Base-by-base conservation (phyloP, 495 filamentous ascomycete species). In the Penicillium pancosmium region DNA sequence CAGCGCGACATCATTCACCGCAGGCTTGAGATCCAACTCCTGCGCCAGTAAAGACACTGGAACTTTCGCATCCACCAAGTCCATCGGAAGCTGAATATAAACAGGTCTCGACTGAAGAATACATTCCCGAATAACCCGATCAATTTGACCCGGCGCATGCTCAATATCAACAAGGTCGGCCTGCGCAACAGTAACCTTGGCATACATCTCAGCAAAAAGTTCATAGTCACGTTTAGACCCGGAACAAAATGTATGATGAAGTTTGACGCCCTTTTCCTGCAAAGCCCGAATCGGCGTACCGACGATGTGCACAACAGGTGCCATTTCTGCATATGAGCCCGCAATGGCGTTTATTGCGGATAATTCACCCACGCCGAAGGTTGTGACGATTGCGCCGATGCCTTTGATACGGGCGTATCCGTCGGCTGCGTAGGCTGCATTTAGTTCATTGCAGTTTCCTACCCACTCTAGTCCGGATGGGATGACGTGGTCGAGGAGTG, bases 231-330 rank as follows among this genome's bases (percentile, higher is more conserved):
- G 33, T 18, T 38, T n/a, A 8, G 13, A 9, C 8, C 55, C 55
- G 4, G 46, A 40, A 34, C 55, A 57, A 5, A 58, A 58, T 5
- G 59, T 21, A 34, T 61, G 59, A 43, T 61, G 59, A 7, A 61
- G 48, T 3, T 47, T 35, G 3, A 21, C n/a, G 5, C 53, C 47
- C 23, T 31, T 19, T 2, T 27, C 7, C 12, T 63, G 52, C 7
- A 34, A 11, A 1, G n/a, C 23, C 2, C 23, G 49, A 0, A n/a
- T 12, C 0, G 68, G 68, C n/a, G 59, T 55, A 0, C 90, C 91
- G 19, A 92, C 89, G 48, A 94, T 88, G 66, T 93, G 90, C 13
- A 92, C 82, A 4, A 95, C 74, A 0, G 89, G 89, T 5, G 91
- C 82, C 57, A 82, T 81, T 67, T 93, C 89, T 0, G 87, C 83